Evolutionary conservation across 371 early-diverging fungal genomes (phyloP).

Genomic region (Fennellomyces sp.): DNA sequence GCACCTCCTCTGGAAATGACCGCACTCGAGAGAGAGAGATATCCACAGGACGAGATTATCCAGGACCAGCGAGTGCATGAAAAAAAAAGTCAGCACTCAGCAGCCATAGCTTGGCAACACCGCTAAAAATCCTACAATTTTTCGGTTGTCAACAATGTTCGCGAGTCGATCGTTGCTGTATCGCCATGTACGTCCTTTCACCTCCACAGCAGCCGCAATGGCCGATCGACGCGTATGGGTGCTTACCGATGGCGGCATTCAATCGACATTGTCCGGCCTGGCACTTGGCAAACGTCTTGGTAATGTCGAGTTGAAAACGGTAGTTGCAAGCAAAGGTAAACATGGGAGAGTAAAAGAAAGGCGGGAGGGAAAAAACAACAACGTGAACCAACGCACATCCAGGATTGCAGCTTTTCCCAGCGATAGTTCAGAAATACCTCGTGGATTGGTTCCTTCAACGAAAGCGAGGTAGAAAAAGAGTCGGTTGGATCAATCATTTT

Average conservation of each 20-base stretch:
- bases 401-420: constrained; percentile 14
- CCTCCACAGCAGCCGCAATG: neutral
- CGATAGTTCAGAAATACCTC: constrained; percentile 18
- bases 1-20: too few species aligned
- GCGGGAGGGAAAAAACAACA: too few species aligned
- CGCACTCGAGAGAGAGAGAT: too few species aligned
- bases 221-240: constrained; percentile 16
- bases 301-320: constrained; percentile 9
- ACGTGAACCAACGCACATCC: neutral
- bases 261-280: constrained; percentile 16
- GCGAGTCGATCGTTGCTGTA: neutral
- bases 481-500: too few species aligned
- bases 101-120: too few species aligned
- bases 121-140: too few species aligned
- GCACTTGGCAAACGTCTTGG: constrained; percentile 17
- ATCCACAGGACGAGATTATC: too few species aligned
- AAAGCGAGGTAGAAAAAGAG: too few species aligned
- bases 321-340: constrained; percentile 13
- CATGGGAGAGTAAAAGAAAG: neutral
- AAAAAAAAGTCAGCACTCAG: neutral
- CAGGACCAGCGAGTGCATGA: neutral
- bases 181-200: neutral
- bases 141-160: neutral
- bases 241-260: constrained; percentile 20
- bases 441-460: constrained; percentile 16